Conservation (phyloP, 305 asterid genomes). For the Fraxinus velutina region DNA sequence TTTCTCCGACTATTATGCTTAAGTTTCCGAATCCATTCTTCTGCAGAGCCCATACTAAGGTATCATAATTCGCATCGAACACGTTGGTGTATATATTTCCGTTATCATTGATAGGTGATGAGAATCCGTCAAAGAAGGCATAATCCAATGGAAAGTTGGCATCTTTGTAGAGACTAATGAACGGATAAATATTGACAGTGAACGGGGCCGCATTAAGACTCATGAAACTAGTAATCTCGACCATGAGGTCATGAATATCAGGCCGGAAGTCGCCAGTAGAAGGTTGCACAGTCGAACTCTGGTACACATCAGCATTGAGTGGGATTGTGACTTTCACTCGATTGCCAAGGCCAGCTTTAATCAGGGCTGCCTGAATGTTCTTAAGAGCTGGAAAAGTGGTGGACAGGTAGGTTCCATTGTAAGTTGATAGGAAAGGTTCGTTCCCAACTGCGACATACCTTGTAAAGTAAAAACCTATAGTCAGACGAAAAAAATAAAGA, state of each 20-base stretch:
- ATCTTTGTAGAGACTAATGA: slow-evolving; percentile 68
- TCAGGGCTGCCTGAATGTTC: slow-evolving; percentile 84
- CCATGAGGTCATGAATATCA: slow-evolving; percentile 57
- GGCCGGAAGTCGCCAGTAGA: slow-evolving; percentile 76
- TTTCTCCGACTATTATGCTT: slow-evolving; percentile 71
- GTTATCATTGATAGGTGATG: slow-evolving; percentile 65
- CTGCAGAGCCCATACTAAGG: slow-evolving; percentile 82
- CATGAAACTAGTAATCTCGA: slow-evolving; percentile 63
- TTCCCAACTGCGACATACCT: slow-evolving; percentile 98
- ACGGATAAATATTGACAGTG: slow-evolving; percentile 92
- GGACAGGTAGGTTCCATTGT: slow-evolving; percentile 58
- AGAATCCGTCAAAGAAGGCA: slow-evolving; percentile 80
- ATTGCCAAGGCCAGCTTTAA: slow-evolving; percentile 77
- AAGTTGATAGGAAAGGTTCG: slow-evolving; percentile 69
- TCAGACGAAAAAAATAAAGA: not conserved
- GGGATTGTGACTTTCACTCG: slow-evolving; percentile 71
- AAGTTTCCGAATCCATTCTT: slow-evolving; percentile 60
- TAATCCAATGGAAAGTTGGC: slow-evolving; percentile 70
- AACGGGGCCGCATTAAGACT: slow-evolving; percentile 60
- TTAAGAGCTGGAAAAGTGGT: slow-evolving; percentile 70
- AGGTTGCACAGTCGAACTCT: slow-evolving; percentile 56
- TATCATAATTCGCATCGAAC: slow-evolving; percentile 82
- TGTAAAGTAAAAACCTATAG: not conserved
- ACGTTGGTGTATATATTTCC: slow-evolving; percentile 68
- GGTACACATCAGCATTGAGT: slow-evolving; percentile 79